Base-by-base conservation (phyloP, 306 rosid species). In the Glycine soja region DNA sequence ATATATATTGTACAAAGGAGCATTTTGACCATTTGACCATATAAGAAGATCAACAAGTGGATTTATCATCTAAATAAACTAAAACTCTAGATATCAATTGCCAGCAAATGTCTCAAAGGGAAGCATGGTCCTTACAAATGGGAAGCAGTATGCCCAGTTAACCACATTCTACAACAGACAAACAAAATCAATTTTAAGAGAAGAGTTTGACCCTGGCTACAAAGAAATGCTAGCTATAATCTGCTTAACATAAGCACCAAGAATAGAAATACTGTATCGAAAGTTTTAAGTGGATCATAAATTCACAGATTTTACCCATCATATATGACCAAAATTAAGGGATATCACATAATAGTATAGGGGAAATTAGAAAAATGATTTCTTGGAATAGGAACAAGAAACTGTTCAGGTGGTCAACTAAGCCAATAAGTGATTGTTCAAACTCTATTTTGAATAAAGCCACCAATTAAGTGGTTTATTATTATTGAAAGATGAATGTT, bases 331-430 rank as follows among this genome's bases (percentile, higher is more conserved):
- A 62, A 10, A 10, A 46, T 47, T 63, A 36, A 36, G 15, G 7
- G 18, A 61, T 45, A 59, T 75, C 32, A 62, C 15, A 13, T 2
- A 47, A 46, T 53, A 72, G 8, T 70, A 47, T 5, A 70, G 34
- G 48, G 47, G n/a, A 34, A 72, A 72, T 10, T 72, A 53, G 51
- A 72, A 53, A 72, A 68, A 72, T 13, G 15, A 53, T 52, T 72
- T 72, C n/a, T n/a, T n/a, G 47, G 64, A 53, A 34, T 52, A 8
- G 65, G 38, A 72, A 53, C 15, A 0, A 14, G 2, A 19, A 53
- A 32, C 10, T 43, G 19, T 2, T 16, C 74, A 69, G 52, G 40
- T 18, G 38, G 13, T 15, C 14, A 4, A 51, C n/a, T 72, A 32
- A 51, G 47, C 34, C 51, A 73, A 36, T 5, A 54, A 43, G 43